Evolutionary conservation across 257 asterid species (phyloP), one percentile per base, ranked within the genome.

Genomic region (Ajuga chamaepitys): DNA sequence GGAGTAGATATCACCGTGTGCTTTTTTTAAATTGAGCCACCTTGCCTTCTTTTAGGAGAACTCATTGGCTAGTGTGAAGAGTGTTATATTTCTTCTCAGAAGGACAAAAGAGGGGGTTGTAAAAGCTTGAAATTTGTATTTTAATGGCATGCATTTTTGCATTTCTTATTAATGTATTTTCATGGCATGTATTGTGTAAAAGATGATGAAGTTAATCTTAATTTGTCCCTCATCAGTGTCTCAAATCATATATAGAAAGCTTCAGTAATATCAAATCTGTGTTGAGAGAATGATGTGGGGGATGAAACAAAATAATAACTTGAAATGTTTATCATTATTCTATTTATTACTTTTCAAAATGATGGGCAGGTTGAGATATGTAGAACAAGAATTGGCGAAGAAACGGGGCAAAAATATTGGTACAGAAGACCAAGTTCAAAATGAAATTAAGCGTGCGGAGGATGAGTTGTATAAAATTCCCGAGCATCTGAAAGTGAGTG

Each of bases 341-440:
- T 53, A n/a, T 42, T 50, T 55, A 3, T 56, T 10, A 26, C 28
- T 63, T 58, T 46, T 54, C 45, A 22, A 48, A 67, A 70, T 16
- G 44, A 34, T 65, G 66, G 40, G 48, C 85, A 91, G 97, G 96
- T 55, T 89, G 85, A 84, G 86, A 70, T 93, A 93, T 51, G 81
- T 93, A 51, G 98, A 89, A 73, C 97, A 93, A 71, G 96, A 89
- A 72, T 74, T 93, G 81, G 97, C 98, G 38, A 89, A 82, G 88
- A 86, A 84, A 78, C 80, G 87, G 74, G 98, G 98, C 67, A 85
- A 78, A 80, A 77, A 80, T 26, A 58, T 84, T 73, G 87, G 77
- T 79, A 70, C 58, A 3, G 83, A 77, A 26, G 70, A 83, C 71
- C 89, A 86, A 74, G 88, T 69, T 61, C 85, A 81, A 52, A 89